Evolutionary conservation across 2,329 filamentous ascomycete genomes (phyloP), one percentile per base, ranked within the genome.

Genomic region (Phialophora macrospora): DNA sequence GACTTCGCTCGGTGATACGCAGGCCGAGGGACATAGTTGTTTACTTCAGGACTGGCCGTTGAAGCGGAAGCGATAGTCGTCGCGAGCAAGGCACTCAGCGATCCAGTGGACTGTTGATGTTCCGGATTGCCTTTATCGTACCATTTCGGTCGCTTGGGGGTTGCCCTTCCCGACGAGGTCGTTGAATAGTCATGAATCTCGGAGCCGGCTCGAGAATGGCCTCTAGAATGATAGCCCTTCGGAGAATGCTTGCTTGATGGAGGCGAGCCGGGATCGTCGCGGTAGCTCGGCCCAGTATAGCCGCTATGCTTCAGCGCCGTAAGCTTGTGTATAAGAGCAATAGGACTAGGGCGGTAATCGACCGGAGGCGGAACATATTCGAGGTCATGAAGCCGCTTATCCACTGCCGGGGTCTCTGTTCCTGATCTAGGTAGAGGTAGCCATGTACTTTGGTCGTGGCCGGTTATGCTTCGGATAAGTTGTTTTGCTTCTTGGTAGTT

Each of bases 91-190:
- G 62, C 61, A 9, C 62, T 59, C 66, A 70, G 59, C 2, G 68
- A 68, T 9, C 60, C 60, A 9, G 34, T 69, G 8, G 67, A 67
- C 5, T 68, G 67, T 22, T 68, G 62, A 28, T 30, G 61, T 1
- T 54, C 52, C 17, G 49, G 44, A 41, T 32, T 52, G n/a, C 32
- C 48, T 46, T 70, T 71, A 44, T 73, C 70, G 60, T 74, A 73
- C 72, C 72, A 74, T 64, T 72, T 73, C 1, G 71, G 64, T 41
- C 71, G 68, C 46, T 68, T 70, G 20, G 72, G 70, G 11, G 72
- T 73, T 8, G 60, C 44, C 6, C 64, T 49, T 22, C 70, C 69
- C 11, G 70, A 71, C 11, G 65, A 67, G 17, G 60, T 26, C n/a
- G 28, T 57, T 4, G 66, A 68, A 20, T 57, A 58, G 22, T 63